Percentiles rank a stretch among this genome's conserved stretches.
These are phyloP conservation scores for Chytridium lagenaria DNA, from an alignment of 371 early-diverging fungal genomes.

Conservation along the genomic window DNA sequence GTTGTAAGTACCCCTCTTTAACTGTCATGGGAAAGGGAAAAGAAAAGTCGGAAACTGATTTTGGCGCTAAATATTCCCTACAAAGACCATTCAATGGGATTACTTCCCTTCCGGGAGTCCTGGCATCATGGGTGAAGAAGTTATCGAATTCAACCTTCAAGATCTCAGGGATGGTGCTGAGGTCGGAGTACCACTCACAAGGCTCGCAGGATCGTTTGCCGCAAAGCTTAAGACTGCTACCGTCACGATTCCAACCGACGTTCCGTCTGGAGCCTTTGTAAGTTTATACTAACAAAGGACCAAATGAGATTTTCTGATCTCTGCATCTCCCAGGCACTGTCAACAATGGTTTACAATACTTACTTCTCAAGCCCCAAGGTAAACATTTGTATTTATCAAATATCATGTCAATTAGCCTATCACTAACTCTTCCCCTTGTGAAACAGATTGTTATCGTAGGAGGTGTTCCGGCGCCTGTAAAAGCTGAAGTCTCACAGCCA, in stretches of 20 bases:
- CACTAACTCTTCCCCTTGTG: no score
- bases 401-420: not conserved
- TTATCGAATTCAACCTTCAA: not conserved
- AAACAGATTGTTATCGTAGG: no score
- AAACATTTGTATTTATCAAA: not conserved
- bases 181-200: not conserved
- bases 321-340: not conserved
- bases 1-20: not conserved
- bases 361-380: conserved; percentile 2
- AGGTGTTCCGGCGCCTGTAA: no score
- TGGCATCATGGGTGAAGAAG: not conserved
- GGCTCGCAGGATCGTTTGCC: not conserved
- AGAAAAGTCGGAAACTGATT: not conserved
- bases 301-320: no score
- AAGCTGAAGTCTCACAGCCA: no score
- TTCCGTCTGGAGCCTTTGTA: not conserved
- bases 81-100: not conserved
- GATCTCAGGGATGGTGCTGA: not conserved
- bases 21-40: not conserved
- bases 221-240: not conserved
- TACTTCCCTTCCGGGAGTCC: not conserved
- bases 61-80: no score
- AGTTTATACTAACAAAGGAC: no score
- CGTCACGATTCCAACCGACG: not conserved
- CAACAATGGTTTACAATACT: conserved; percentile 1